A percentile compares a stretch with the other conserved stretches of the same genome.
Evolutionary conservation across 2,329 filamentous ascomycete genomes (phyloP).

Genomic region (Fusarium stilboides): DNA sequence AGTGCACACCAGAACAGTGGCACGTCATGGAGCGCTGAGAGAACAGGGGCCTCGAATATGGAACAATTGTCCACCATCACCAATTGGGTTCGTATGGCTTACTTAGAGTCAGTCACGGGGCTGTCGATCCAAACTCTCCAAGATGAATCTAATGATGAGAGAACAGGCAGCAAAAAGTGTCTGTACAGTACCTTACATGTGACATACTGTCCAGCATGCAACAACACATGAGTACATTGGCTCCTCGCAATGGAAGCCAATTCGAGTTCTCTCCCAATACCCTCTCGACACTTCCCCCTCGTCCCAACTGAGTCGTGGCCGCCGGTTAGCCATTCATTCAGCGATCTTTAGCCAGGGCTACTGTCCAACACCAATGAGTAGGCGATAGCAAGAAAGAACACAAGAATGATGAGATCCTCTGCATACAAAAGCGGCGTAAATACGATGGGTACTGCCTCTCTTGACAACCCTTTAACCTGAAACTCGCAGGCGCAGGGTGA

Average conservation of each 20-base stretch:
- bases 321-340: background rate
- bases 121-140: background rate
- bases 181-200: background rate
- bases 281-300: background rate
- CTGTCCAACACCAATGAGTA: background rate
- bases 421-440: background rate
- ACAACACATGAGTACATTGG: background rate
- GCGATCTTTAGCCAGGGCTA: background rate
- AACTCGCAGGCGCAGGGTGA: background rate
- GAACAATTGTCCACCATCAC: background rate
- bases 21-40: background rate
- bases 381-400: background rate
- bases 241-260: background rate
- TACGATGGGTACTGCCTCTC: background rate
- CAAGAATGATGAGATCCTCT: background rate
- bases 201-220: background rate
- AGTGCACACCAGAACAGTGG: background rate
- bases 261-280: background rate
- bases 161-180: background rate
- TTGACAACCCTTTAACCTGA: background rate
- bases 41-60: background rate
- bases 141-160: background rate
- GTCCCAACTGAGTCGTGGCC: background rate
- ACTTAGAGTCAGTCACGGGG: background rate
- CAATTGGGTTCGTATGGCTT: background rate